Evolutionary conservation across 306 rosid species (phyloP), one percentile per base, ranked within the genome.

Genomic region (Gastrolobium villosum): DNA sequence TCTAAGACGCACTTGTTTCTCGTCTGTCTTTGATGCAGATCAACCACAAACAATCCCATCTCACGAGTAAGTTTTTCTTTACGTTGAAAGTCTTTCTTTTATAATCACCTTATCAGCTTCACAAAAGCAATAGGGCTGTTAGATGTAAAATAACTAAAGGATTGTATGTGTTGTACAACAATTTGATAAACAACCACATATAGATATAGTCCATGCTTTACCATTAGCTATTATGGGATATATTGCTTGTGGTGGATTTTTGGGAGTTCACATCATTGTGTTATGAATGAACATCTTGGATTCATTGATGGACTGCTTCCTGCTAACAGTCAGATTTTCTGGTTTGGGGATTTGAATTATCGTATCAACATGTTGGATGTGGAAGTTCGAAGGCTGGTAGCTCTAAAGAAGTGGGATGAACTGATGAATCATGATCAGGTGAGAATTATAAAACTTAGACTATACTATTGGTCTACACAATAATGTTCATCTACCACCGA

Each of bases 301-400:
- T 43, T 76, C 45, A 72, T 48, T 88, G 35, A 83, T 57, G 26
- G 46, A 20, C 44, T 85, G 65, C 43, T 78, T 83, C 48, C 10
- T 74, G 75, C 67, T 20, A 64, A 67, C 97, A 93, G 99, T 77
- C 93, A 95, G 75, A 87, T 95, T 48, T 91, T 95, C 86, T 95
- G 98, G 99, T 91, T 95, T 80, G 97, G 99, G 35, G 98, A 95
- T 86, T 85, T 95, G 84, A 95, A 95, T 80, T 95, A 93, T 75
- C 98, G 99, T 10, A 85, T 95, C 84, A 91, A 84, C 77, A 54
- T 88, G 89, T 63, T 77, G 84, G 97, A 95, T 56, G 75, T 8
- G 0, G 91, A 91, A 32, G 88, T 87, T 15, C 83, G 98, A 81
- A 87, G 83, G 84, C 83, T 89, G 57, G 82, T 93, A 60, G 87